A percentile compares a stretch with the other conserved stretches of the same genome.
phyloP scores from a whole-genome alignment of 1,139 yeast genomes.

The Nakaseomyces sp. region DNA sequence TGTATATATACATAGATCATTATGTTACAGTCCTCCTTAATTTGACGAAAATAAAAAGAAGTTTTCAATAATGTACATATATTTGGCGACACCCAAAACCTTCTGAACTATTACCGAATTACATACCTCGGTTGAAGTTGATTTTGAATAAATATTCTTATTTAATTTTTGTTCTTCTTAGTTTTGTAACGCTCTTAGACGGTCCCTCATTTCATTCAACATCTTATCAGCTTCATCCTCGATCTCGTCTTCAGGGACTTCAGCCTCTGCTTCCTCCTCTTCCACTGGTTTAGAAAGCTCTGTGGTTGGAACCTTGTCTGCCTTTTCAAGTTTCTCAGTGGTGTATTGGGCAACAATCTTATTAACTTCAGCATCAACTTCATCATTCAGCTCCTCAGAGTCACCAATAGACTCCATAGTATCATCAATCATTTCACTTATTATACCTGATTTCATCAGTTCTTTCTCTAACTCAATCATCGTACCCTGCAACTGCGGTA shows the following conservation, averaged over 20 bases:
- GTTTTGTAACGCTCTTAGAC: constrained; percentile 78
- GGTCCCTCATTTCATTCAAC: constrained; percentile 78
- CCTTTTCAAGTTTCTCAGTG: constrained; percentile 41
- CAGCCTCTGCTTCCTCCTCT: constrained; percentile 34
- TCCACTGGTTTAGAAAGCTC: constrained; percentile 35
- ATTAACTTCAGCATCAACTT: constrained; percentile 63
- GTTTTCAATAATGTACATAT: background rate
- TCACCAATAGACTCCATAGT: constrained; percentile 65
- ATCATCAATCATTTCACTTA: constrained; percentile 93
- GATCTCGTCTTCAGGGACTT: constrained; percentile 55
- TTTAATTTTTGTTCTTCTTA: too few relatives aligned
- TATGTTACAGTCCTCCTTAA: background rate
- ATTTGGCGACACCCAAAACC: too few relatives aligned
- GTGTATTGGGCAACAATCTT: constrained; percentile 46
- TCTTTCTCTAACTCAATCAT: constrained; percentile 86
- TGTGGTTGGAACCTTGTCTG: constrained; percentile 40
- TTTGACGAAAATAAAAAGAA: too few relatives aligned
- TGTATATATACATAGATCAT: background rate
- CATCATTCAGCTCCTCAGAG: constrained; percentile 58
- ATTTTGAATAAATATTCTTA: too few relatives aligned
- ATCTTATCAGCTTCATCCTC: constrained; percentile 68
- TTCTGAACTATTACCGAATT: too few relatives aligned
- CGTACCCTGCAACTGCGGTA: constrained; percentile 76
- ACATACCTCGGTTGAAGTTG: too few relatives aligned
- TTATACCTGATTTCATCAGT: constrained; percentile 82